These are phyloP conservation scores for Puya raimondii DNA, from an alignment of 176 grass and related monocot species.

Conservation along the genomic window DNA sequence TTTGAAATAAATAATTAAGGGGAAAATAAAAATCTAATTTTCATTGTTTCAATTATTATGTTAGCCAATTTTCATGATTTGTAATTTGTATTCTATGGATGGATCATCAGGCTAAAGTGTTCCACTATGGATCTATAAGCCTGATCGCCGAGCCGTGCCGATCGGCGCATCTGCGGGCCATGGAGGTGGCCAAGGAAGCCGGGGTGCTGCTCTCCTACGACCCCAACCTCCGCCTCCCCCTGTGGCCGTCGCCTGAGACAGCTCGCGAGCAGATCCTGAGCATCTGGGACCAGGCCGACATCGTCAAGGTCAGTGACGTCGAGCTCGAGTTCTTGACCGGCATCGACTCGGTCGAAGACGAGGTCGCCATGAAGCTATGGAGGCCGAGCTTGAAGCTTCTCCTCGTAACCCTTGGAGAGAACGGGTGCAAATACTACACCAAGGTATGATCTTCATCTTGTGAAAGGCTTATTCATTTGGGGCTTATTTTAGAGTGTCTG, in stretches of 20 bases:
- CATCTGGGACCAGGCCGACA: constrained; percentile 94
- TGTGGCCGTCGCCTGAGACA: constrained; percentile 74
- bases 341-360: constrained; percentile 51
- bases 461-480: constrained; percentile 9
- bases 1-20: too few relatives aligned
- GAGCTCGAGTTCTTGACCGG: constrained; percentile 95
- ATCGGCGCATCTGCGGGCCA: constrained; percentile 62
- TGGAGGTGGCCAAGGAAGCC: constrained; percentile 71
- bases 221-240: constrained; percentile 66
- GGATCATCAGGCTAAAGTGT: constrained; percentile 49
- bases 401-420: constrained; percentile 71
- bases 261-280: constrained; percentile 82
- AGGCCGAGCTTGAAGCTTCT: constrained; percentile 67
- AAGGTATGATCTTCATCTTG: constrained; percentile 33
- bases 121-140: constrained; percentile 96
- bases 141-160: constrained; percentile 88
- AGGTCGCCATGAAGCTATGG: constrained; percentile 79
- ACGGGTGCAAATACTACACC: constrained; percentile 93
- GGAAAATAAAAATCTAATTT: too few relatives aligned
- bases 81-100: too few relatives aligned
- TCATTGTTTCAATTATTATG: too few relatives aligned
- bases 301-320: constrained; percentile 83
- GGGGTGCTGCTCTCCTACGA: constrained; percentile 89
- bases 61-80: too few relatives aligned
- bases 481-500: neutral